Base-by-base conservation (phyloP, 129 eudicot species). In the Helianthus tuberosus region DNA sequence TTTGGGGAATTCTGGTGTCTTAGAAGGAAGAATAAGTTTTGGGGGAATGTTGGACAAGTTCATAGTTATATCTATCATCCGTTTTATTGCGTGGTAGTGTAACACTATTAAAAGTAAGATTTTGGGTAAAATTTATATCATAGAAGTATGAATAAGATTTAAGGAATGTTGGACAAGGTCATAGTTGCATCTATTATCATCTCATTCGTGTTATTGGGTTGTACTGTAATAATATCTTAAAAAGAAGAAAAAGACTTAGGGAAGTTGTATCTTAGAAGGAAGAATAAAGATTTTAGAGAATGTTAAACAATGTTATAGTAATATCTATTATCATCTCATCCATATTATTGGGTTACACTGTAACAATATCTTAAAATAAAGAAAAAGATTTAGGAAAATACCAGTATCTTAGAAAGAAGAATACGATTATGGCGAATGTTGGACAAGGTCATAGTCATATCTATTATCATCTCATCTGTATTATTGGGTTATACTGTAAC, bases 301-400 rank as follows among this genome's bases (percentile, higher is more conserved):
- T 6, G 47, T 43, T 2, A 9, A 1, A 43, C 0, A 43, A 43
- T 8, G 47, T 43, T 11, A 43, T 1, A 43, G 47, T 43, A 8
- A 9, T 43, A 43, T 43, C 47, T 43, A 43, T 39, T 39, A 39
- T 43, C 47, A 43, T 43, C 47, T 43, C 47, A 43, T 43, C 2
- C 10, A 2, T 43, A 11, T 43, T 43, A 43, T 43, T 8, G 47
- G 10, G 11, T 8, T 43, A 43, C 8, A 43, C 11, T 43, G 11
- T 43, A 43, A 43, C 10, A 6, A 29, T 53, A n/a, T 16, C 62
- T 29, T 13, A 32, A 5, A 15, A 1, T 47, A 27, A 39, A 38
- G 69, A 64, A 64, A 64, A 64, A 64, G 29, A 64, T n/a, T 63
- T 35, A 12, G 20, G 47, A 27, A 62, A 62, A 11, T 58, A 41